Percentiles rank a stretch among this genome's conserved stretches.
Evolutionary conservation across 208 protist genomes (phyloP).

Genomic region (Leishmania tarentolae): DNA sequence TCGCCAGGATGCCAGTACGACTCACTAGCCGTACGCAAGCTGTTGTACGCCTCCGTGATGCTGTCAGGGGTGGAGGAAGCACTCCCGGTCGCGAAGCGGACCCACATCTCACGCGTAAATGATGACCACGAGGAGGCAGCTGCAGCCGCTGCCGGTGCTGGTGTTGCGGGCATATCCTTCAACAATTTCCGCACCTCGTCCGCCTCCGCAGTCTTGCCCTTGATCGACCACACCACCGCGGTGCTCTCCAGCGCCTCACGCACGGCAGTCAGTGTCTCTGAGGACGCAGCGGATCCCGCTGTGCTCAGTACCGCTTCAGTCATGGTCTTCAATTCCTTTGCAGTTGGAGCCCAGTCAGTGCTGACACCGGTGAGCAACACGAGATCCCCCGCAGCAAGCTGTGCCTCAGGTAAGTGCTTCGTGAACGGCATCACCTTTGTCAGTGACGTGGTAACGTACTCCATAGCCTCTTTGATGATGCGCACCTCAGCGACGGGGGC

Average conservation of each 20-base stretch:
- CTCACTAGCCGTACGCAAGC: slow-evolving; percentile 10
- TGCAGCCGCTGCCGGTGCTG: background rate
- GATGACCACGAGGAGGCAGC: slow-evolving; percentile 20
- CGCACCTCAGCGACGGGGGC: slow-evolving; percentile 19
- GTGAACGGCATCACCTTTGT: slow-evolving; percentile 10
- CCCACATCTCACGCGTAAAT: slow-evolving; percentile 17
- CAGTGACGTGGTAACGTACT: slow-evolving; percentile 16
- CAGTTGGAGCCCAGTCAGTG: background rate
- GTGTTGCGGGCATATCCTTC: background rate
- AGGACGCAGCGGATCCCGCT: background rate
- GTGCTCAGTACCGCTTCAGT: slow-evolving; percentile 1
- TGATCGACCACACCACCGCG: slow-evolving; percentile 19
- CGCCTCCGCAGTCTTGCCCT: slow-evolving; percentile 12
- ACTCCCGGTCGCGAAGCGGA: background rate
- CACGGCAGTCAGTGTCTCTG: slow-evolving; percentile 4
- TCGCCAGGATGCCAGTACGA: slow-evolving; percentile 8
- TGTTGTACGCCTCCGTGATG: background rate
- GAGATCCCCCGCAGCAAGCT: slow-evolving; percentile 23
- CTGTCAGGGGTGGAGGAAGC: background rate
- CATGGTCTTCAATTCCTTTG: slow-evolving; percentile 13
- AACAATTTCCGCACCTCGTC: slow-evolving; percentile 13
- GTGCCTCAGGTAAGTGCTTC: slow-evolving; percentile 8
- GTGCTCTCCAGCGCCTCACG: slow-evolving; percentile 30
- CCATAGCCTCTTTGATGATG: slow-evolving; percentile 23
- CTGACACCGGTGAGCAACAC: slow-evolving; percentile 8